Base-by-base conservation (phyloP, 352 stramenopile species). In the Globisporangium heterothallicum region DNA sequence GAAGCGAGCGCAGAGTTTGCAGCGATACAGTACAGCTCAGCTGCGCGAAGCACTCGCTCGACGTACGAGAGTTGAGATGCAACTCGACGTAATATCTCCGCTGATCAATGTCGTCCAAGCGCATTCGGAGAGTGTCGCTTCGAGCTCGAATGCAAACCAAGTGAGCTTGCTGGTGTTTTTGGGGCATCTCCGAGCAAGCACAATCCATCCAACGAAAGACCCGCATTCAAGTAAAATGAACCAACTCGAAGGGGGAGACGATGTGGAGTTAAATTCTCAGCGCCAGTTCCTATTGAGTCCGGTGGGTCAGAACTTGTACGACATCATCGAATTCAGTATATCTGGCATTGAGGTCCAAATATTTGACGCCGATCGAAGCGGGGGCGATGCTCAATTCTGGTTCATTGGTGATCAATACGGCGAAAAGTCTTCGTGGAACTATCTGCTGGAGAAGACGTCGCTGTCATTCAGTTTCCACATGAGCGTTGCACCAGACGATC, bases 31-130 rank as follows among this genome's bases (percentile, higher is more conserved):
- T 59, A 48, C 71, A 29, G 78, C 81, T 40, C 84, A 94, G 43
- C 55, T 94, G 2, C 76, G 75, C 3, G 74, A 87, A 48, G 81
- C 79, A 8, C 56, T 94, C 24, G 66, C 75, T 36, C 64, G 74
- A 16, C 79, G 84, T 49, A 88, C 81, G 7, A 88, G 78, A 50
- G 60, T 94, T 4, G 67, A 88, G 27, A 59, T 94, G 46, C 64
- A 79, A 14, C 61, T 94, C 16, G 84, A 94, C 53, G 69, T 94
- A 12, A 85, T 90, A 9, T 92, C 84, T 7, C 84, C 84, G 24
- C 46, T 92, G 27, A 85, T 94, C 16, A 89, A 83, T 27, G 53
- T 94, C 22, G 66, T 81, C 26, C 66, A 89, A 42, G 74, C 75
- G 3, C 70, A 73, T 18, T 63, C 62, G 32, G 53, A 53, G 44